A percentile compares a stretch with the other conserved stretches of the same genome.
These are phyloP conservation scores for Zygosaccharomyces pseudobailii DNA, from an alignment of 1,139 yeast genomes.

Conservation along the genomic window DNA sequence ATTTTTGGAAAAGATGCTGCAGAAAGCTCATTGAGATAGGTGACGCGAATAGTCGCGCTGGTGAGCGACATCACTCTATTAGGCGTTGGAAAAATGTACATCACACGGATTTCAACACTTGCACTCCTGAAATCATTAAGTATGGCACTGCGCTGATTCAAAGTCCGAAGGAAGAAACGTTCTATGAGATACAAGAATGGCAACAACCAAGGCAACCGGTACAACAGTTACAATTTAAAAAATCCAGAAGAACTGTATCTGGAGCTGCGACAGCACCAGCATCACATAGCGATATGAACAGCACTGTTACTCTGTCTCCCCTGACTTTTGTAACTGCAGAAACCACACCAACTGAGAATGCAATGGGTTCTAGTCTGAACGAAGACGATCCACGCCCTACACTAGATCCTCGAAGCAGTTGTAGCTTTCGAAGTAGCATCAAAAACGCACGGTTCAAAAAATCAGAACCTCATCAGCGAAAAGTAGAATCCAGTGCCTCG, in stretches of 20 bases:
- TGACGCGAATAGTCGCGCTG: background rate
- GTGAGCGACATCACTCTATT: conserved; percentile 4
- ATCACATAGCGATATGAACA: background rate
- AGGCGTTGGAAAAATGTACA: conserved; percentile 10
- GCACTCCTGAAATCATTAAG: background rate
- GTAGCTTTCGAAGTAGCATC: background rate
- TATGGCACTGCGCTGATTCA: background rate
- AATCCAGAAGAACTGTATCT: background rate
- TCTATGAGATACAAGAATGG: background rate
- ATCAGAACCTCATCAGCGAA: background rate
- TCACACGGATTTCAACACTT: background rate
- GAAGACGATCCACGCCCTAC: background rate
- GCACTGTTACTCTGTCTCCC: background rate
- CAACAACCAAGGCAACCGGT: too few species aligned
- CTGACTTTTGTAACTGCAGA: conserved; percentile 1
- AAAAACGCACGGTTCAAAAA: background rate
- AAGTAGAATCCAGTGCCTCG: background rate
- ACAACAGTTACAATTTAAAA: background rate
- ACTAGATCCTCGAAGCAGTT: conserved; percentile 1
- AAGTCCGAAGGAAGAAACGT: background rate
- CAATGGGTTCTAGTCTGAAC: background rate
- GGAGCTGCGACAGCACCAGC: conserved; percentile 3
- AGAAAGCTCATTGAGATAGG: background rate
- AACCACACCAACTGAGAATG: background rate
- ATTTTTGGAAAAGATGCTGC: conserved; percentile 1